Percentiles rank a stretch among this genome's conserved stretches.
phyloP scores from a whole-genome alignment of 1,139 yeast genomes.

The Kurtzmaniella natalensis region DNA sequence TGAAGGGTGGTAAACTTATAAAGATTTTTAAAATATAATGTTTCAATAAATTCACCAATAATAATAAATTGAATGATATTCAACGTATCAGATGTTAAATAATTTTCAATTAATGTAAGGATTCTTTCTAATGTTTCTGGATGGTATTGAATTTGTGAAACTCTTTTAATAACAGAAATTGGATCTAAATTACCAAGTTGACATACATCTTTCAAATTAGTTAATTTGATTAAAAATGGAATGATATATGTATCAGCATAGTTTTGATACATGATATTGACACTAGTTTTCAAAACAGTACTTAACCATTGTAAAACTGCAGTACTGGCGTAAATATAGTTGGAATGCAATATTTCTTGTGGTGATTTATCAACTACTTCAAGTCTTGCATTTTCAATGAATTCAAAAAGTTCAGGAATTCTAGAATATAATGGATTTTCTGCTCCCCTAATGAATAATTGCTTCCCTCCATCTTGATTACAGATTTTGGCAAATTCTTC shows the following conservation, averaged over 20 bases:
- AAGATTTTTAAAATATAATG: conserved; percentile 69
- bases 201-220: conserved; percentile 76
- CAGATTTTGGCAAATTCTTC: conserved; percentile 40
- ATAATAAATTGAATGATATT: conserved; percentile 69
- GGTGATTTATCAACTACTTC: conserved; percentile 31
- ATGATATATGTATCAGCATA: conserved; percentile 44
- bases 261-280: conserved; percentile 35
- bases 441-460: conserved; percentile 11
- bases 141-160: conserved; percentile 59
- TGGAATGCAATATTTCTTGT: conserved; percentile 43
- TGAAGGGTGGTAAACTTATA: conserved; percentile 50
- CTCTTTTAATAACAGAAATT: conserved; percentile 44
- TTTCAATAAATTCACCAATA: conserved; percentile 67
- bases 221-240: conserved; percentile 67
- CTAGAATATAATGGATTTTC: conserved; percentile 20
- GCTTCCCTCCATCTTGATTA: conserved; percentile 18
- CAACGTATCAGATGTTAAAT: conserved; percentile 35
- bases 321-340: conserved; percentile 45
- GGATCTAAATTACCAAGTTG: conserved; percentile 67
- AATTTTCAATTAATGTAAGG: conserved; percentile 47
- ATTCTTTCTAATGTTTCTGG: conserved; percentile 39
- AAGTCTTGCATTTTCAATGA: conserved; percentile 41
- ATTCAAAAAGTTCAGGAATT: conserved; percentile 35
- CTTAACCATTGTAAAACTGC: conserved; percentile 42
- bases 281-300: conserved; percentile 39